Conservation (phyloP, 2,329 filamentous ascomycete genomes). For the Aspergillus sp. region DNA sequence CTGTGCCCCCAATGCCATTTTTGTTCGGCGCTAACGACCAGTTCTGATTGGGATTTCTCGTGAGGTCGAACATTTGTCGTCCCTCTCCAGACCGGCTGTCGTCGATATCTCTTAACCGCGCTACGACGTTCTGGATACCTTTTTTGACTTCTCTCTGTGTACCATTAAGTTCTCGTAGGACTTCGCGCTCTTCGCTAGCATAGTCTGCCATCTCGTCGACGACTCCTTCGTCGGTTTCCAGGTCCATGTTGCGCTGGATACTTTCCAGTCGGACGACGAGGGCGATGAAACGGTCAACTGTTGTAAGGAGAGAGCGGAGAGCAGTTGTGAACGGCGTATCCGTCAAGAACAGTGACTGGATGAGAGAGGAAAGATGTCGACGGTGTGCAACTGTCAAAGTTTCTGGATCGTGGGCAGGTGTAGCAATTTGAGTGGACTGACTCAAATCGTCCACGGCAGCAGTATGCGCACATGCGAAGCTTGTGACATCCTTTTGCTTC, state of each 20-base stretch:
- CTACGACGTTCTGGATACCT: conserved; percentile 57
- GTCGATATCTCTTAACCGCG: conserved; percentile 56
- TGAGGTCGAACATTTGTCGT: conserved; percentile 27
- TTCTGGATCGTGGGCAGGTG: conserved; percentile 64
- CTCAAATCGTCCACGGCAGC: conserved; percentile 8
- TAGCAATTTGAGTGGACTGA: conserved; percentile 3
- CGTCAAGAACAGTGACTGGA: conserved; percentile 39
- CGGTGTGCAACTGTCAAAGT: conserved; percentile 73
- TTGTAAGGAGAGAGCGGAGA: conserved; percentile 32
- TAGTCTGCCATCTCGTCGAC: conserved; percentile 68
- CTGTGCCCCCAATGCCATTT: neutral
- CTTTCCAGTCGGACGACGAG: conserved; percentile 67
- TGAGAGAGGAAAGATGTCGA: conserved; percentile 63
- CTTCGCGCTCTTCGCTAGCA: conserved; percentile 62
- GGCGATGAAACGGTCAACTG: conserved; percentile 75
- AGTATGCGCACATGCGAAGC: conserved; percentile 4
- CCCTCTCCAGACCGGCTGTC: conserved; percentile 41
- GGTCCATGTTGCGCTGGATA: conserved; percentile 70
- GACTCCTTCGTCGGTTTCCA: conserved; percentile 75
- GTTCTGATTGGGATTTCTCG: conserved; percentile 20
- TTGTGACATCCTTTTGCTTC: conserved; percentile 10
- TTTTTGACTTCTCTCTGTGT: conserved; percentile 59
- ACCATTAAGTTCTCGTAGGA: conserved; percentile 57
- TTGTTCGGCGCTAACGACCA: conserved; percentile 20
- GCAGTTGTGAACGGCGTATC: conserved; percentile 34